phyloP scores from a whole-genome alignment of 331 rosid species.

The Telfairia occidentalis region DNA sequence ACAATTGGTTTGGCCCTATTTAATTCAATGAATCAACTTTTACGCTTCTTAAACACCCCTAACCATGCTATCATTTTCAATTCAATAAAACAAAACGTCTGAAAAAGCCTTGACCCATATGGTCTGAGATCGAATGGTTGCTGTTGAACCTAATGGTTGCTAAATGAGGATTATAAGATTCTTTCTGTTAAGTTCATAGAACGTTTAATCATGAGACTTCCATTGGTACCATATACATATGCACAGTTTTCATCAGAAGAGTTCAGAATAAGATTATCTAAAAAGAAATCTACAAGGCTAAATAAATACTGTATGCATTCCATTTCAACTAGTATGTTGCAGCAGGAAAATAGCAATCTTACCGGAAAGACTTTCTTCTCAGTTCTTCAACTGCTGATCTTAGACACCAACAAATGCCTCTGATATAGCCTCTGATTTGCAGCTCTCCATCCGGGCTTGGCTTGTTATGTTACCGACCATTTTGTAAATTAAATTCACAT shows the following conservation, averaged over 20 bases:
- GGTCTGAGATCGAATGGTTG: no score
- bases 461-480: constrained; percentile 30
- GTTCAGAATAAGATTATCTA: neutral
- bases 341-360: neutral
- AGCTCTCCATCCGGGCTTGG: constrained; percentile 22
- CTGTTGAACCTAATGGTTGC: neutral
- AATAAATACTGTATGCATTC: neutral
- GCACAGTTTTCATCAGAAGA: neutral
- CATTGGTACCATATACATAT: neutral
- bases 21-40: no score
- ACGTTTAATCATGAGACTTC: neutral
- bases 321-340: neutral
- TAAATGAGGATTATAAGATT: neutral
- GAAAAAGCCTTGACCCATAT: no score
- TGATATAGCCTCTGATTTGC: neutral
- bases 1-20: no score
- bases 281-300: neutral
- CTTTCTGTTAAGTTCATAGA: neutral
- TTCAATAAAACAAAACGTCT: no score
- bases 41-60: neutral
- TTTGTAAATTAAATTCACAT: constrained; percentile 34
- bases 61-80: neutral
- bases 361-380: neutral
- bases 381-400: neutral
- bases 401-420: neutral